Conservation (phyloP, 345 rosid genomes). For the Clausena lansium region DNA sequence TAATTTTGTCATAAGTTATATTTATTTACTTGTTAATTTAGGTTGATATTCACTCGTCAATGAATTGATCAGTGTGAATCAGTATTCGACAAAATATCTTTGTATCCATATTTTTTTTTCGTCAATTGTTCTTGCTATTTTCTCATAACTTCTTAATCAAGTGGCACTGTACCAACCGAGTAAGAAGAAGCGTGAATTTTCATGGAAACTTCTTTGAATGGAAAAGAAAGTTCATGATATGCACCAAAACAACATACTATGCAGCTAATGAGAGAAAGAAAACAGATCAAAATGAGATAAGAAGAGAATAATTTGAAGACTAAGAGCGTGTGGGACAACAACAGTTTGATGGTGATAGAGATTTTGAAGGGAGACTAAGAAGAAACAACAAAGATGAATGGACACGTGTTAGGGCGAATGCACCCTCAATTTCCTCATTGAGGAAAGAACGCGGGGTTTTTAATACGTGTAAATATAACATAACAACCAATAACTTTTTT, state of each 20-base stretch:
- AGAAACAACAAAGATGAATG: neutral
- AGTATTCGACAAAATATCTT: too few species aligned
- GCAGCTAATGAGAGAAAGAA: too few species aligned
- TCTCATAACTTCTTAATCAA: too few species aligned
- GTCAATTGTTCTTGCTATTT: too few species aligned
- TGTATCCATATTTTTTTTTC: too few species aligned
- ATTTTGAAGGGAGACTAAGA: neutral
- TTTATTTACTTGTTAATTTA: too few species aligned
- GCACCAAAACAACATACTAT: too few species aligned
- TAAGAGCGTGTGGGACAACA: slow-evolving; percentile 21
- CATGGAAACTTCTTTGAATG: neutral
- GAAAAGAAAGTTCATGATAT: neutral
- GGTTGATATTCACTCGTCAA: too few species aligned
- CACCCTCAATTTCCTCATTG: neutral
- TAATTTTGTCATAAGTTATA: too few species aligned
- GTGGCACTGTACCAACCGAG: neutral
- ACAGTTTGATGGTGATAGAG: slow-evolving; percentile 11
- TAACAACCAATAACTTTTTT: neutral
- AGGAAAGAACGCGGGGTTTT: slow-evolving; percentile 35
- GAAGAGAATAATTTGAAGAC: neutral
- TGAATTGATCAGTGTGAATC: too few species aligned
- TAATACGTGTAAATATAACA: slow-evolving; percentile 15
- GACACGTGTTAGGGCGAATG: slow-evolving; percentile 30
- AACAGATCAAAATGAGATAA: neutral
- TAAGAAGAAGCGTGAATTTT: neutral